phyloP scores from a whole-genome alignment of 2,329 filamentous ascomycete species.

The Penicillium sp. region DNA sequence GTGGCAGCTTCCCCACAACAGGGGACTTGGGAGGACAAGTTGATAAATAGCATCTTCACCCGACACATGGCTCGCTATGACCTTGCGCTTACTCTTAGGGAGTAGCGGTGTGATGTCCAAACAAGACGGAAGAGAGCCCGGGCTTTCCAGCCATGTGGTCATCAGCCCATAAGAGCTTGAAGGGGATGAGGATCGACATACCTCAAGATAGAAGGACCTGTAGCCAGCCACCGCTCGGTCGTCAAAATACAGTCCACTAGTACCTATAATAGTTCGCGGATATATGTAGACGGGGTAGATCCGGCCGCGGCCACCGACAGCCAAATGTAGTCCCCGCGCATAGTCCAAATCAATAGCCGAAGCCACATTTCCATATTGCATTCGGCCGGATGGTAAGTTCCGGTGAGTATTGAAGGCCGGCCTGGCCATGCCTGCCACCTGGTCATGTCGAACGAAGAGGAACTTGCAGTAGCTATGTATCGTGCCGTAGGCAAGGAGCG shows the following conservation, averaged over 20 bases:
- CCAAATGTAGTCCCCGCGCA: conserved; percentile 8
- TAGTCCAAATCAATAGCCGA: conserved; percentile 19
- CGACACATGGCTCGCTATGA: not conserved
- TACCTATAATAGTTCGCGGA: not conserved
- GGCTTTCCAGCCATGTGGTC: not conserved
- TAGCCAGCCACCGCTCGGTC: not conserved
- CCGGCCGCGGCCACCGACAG: not conserved
- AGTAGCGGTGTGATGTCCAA: not conserved
- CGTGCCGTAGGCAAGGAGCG: not conserved
- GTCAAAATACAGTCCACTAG: not conserved
- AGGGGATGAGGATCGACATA: not conserved
- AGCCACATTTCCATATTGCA: conserved; percentile 16
- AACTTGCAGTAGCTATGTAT: not conserved
- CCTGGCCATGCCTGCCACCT: not conserved
- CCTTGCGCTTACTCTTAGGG: not conserved
- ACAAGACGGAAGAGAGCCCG: not conserved
- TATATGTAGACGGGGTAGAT: not conserved
- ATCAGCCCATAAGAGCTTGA: not conserved
- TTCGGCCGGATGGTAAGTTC: conserved; percentile 1
- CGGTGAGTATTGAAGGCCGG: not conserved
- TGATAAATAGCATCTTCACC: not conserved
- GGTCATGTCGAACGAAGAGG: not conserved
- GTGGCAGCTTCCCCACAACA: conserved; percentile 15
- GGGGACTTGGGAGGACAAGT: not conserved
- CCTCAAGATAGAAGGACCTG: not conserved